phyloP scores from a whole-genome alignment of 2,329 filamentous ascomycete species.

The Diaporthe helianthi region DNA sequence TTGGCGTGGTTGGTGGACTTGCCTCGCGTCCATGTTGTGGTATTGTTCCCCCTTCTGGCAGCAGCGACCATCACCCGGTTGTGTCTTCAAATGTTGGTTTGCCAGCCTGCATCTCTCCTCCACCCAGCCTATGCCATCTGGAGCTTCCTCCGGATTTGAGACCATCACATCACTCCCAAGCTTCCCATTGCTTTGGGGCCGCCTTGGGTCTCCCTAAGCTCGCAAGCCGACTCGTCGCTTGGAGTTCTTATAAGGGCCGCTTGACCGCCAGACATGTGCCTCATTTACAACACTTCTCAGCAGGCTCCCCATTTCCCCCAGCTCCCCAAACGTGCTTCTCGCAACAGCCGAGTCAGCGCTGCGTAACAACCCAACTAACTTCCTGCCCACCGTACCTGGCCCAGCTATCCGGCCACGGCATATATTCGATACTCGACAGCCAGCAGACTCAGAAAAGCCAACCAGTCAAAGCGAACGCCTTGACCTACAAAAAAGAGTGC shows the following conservation, averaged over 20 bases:
- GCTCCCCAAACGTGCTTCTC: neutral
- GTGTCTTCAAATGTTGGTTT: slow-evolving; percentile 13
- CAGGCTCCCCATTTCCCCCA: too few relatives aligned
- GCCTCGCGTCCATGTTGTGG: neutral
- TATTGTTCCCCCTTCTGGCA: neutral
- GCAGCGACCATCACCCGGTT: slow-evolving; percentile 1
- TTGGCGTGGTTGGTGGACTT: neutral
- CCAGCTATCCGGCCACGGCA: neutral
- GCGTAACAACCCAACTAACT: neutral
- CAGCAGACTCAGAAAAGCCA: neutral
- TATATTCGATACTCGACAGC: slow-evolving; percentile 5
- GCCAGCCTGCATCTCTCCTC: slow-evolving; percentile 25
- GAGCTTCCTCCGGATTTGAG: neutral
- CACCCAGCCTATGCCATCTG: slow-evolving; percentile 31
- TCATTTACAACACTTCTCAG: neutral
- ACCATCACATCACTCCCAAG: slow-evolving; percentile 24
- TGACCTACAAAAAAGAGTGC: slow-evolving; percentile 15
- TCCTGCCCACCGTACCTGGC: neutral
- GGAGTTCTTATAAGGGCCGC: slow-evolving; percentile 23
- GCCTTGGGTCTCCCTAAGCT: slow-evolving; percentile 9
- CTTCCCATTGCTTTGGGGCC: slow-evolving; percentile 8
- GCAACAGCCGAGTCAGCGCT: neutral
- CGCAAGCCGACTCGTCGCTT: neutral
- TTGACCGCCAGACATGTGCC: slow-evolving; percentile 25
- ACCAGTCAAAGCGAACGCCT: neutral